Evolutionary conservation across 176 grass and related monocot species (phyloP).

Genomic region (Carex littledalei): DNA sequence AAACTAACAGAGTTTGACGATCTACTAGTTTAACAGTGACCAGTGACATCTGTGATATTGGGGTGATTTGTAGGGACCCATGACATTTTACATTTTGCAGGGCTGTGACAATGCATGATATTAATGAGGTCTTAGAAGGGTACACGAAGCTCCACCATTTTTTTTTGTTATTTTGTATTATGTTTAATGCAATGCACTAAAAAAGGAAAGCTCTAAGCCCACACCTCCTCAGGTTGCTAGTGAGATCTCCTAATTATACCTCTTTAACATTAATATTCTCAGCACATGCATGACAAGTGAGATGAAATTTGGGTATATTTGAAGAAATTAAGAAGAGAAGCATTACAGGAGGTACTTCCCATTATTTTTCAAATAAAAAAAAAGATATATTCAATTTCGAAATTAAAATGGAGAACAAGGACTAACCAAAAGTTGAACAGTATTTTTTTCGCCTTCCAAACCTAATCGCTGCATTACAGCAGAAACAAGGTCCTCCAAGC

Average conservation of each 20-base stretch:
- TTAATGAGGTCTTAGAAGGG: not conserved
- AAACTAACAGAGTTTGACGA: not conserved
- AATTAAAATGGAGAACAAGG: not conserved
- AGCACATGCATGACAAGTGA: not conserved
- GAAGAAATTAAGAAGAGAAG: not conserved
- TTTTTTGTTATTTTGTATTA: not conserved
- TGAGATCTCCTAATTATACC: not conserved
- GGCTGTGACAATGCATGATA: not conserved
- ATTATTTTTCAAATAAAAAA: constrained; percentile 3
- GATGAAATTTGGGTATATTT: not conserved
- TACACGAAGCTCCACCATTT: not conserved
- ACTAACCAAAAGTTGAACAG: constrained; percentile 62
- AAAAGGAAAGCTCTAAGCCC: not conserved
- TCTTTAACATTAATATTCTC: not conserved
- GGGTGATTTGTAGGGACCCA: not conserved
- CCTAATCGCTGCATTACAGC: constrained; percentile 41
- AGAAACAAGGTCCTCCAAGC: constrained; percentile 52
- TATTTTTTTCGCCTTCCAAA: constrained; percentile 22
- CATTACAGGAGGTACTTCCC: not conserved
- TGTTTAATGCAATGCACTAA: not conserved
- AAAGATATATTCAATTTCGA: not conserved
- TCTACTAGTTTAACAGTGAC: not conserved
- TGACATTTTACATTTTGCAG: not conserved
- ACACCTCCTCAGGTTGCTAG: not conserved
- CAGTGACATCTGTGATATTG: not conserved